Evolutionary conservation across 768 basidiomycete genomes (phyloP).

Genomic region (Boletus tylopilopsis): DNA sequence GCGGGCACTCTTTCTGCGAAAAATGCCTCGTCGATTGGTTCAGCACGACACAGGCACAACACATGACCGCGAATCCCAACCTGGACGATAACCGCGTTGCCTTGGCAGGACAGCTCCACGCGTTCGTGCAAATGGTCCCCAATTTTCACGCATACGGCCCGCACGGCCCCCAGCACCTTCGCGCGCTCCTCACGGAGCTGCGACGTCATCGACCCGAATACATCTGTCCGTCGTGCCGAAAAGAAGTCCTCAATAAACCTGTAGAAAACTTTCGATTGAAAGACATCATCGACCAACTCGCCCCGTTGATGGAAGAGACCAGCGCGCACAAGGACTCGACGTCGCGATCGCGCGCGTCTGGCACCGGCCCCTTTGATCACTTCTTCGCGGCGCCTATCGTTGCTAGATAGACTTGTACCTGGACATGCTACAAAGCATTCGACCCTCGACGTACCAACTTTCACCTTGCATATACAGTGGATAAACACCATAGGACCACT

Average conservation of each 20-base stretch:
- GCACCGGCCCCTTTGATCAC: conserved; percentile 41
- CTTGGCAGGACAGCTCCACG: conserved; percentile 14
- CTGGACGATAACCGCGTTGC: conserved; percentile 34
- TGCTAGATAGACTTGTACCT: neutral
- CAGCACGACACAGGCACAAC: conserved; percentile 44
- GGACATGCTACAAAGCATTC: no score
- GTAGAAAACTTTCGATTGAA: conserved; percentile 63
- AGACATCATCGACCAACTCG: conserved; percentile 48
- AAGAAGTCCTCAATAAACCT: conserved; percentile 45
- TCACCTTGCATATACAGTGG: no score
- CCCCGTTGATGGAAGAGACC: conserved; percentile 44
- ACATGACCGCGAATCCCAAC: conserved; percentile 45
- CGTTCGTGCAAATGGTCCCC: conserved; percentile 19
- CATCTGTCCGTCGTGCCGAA: conserved; percentile 67
- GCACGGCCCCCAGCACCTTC: conserved; percentile 17
- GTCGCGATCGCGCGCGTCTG: conserved; percentile 1
- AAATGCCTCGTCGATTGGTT: conserved; percentile 57
- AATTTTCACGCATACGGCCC: conserved; percentile 17
- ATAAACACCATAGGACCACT: no score
- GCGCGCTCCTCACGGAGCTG: conserved; percentile 17
- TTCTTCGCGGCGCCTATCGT: conserved; percentile 36
- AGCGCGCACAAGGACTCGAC: conserved; percentile 32
- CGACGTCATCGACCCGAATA: conserved; percentile 45
- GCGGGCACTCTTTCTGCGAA: conserved; percentile 70
- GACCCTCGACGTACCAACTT: no score